Evolutionary conservation across 1,284 basidiomycete genomes (phyloP), one percentile per base, ranked within the genome.

Genomic region (Leccinum subatratum): DNA sequence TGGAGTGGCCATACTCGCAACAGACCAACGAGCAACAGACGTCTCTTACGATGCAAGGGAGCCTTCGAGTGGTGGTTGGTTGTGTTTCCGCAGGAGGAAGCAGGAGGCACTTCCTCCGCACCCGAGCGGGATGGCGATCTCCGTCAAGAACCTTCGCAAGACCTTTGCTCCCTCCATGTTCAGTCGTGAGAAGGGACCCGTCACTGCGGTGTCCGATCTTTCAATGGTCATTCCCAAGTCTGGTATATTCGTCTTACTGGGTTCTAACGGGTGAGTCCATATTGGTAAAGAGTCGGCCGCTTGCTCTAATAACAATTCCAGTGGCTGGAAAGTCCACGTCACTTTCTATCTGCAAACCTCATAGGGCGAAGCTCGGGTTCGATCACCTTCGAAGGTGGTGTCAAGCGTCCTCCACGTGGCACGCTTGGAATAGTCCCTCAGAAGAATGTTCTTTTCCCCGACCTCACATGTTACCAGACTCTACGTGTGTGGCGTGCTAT

Each of bases 281-380:
- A 18, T 37, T 28, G 25, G 20, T 2, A 34, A 59, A 56, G 57
- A 4, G 4, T 63, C 20, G 3, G 6, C 28, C 6, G 12, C 4
- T 20, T 9, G 32, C 51, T 51, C 66, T 70, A 20, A 77, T 32
- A 20, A 34, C 34, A 39, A 39, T 8, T 48, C 39, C 68, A 92
- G 91, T 5, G 90, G 90, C 90, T 3, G 92, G 91, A n/a, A 93
- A 93, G 77, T 91, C 89, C 0, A 93, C 91, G 0, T 80, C 85
- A 0, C 80, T 93, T 25, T 87, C 86, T 5, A 84, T 92, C 64
- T 9, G 88, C 83, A 2, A 85, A 87, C 1, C 80, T 92, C 2
- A 77, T 86, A 12, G 83, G 84, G 4, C 82, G 81, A 32, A 87
- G 85, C 1, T 79, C 82, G 18, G 91, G 91, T 20, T 77, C 80